Evolutionary conservation across 257 asterid species (phyloP).

Genomic region (Linaria vulgaris): DNA sequence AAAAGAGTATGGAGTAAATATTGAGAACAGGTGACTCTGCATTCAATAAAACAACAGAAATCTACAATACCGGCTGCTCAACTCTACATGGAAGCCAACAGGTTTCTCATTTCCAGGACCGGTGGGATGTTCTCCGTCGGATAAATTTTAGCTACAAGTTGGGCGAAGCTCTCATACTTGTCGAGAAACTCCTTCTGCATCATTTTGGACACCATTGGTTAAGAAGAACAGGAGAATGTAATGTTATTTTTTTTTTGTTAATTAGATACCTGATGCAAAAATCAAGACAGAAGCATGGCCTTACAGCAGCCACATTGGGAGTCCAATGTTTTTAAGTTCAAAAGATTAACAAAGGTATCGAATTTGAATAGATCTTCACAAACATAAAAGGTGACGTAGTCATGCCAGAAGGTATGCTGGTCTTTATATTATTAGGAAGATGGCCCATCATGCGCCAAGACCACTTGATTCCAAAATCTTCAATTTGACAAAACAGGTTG

Average conservation of each 20-base stretch:
- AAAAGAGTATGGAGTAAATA: background rate
- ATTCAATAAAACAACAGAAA: background rate
- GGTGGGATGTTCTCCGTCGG: slow-evolving; percentile 80
- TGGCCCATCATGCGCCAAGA: no score
- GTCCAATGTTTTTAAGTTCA: no score
- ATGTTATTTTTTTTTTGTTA: slow-evolving; percentile 24
- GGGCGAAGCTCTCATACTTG: slow-evolving; percentile 82
- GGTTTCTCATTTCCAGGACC: slow-evolving; percentile 66
- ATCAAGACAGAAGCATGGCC: no score
- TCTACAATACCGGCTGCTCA: slow-evolving; percentile 23
- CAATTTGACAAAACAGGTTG: no score
- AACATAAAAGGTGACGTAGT: no score
- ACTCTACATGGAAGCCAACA: slow-evolving; percentile 75
- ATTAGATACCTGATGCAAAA: slow-evolving; percentile 37
- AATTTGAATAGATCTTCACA: no score
- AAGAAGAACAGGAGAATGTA: slow-evolving; percentile 5
- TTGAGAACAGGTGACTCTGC: slow-evolving; percentile 4
- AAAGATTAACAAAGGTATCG: no score
- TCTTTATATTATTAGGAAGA: no score
- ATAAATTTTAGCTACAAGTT: slow-evolving; percentile 76
- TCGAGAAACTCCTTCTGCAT: slow-evolving; percentile 87
- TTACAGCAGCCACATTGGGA: no score
- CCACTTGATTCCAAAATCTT: no score
- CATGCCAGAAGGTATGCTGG: no score
- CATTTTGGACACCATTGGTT: slow-evolving; percentile 13